Evolutionary conservation across 148 eudicot species (phyloP).

Genomic region (Spergularia bocconei): DNA sequence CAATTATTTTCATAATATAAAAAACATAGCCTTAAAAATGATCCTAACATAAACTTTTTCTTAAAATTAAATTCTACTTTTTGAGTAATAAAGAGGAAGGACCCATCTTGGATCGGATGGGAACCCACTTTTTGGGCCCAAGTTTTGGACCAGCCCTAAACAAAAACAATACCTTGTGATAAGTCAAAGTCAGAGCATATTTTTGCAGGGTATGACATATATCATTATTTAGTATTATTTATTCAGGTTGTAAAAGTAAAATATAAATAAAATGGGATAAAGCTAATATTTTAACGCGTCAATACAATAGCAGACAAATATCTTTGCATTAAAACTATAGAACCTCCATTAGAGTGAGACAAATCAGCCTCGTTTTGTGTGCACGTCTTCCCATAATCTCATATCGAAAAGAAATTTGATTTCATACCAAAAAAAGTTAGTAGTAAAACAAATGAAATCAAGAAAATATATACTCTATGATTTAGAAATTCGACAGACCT

Average conservation of each 20-base stretch:
- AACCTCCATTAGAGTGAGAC: constrained; percentile 31
- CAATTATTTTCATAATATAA: not conserved
- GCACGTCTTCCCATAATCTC: constrained; percentile 33
- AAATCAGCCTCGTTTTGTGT: constrained; percentile 53
- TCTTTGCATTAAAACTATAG: constrained; percentile 18
- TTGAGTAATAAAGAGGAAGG: not conserved
- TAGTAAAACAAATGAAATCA: not conserved
- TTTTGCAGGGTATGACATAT: constrained; percentile 7
- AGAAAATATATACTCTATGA: not conserved
- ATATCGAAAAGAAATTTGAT: not conserved
- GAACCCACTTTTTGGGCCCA: constrained; percentile 27
- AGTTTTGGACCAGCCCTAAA: constrained; percentile 16
- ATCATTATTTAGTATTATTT: not conserved
- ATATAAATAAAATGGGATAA: not conserved
- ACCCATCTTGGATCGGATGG: constrained; percentile 25
- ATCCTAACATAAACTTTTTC: too few relatives aligned
- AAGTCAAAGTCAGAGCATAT: constrained; percentile 55
- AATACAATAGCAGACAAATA: constrained; percentile 47
- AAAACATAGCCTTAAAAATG: too few relatives aligned
- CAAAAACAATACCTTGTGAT: constrained; percentile 16
- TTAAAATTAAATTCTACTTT: too few relatives aligned
- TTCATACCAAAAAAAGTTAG: not conserved
- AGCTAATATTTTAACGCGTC: constrained; percentile 43
- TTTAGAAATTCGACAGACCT: not conserved
- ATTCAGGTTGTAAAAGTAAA: not conserved